Base-by-base conservation (phyloP, 1,284 basidiomycete genomes). In the Tilletia horrida region DNA sequence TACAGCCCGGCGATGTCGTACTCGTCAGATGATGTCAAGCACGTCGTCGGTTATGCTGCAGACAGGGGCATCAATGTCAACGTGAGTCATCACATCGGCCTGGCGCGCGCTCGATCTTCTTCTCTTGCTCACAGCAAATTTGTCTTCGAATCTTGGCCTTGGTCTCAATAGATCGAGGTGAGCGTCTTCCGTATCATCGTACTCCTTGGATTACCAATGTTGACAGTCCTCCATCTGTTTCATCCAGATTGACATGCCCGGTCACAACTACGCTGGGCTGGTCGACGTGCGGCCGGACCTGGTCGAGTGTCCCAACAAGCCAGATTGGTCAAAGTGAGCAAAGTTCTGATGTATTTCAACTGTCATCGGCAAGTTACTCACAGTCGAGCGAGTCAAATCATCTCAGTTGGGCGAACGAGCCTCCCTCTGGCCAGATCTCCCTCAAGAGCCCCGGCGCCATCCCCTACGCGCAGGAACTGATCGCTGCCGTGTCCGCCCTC, bases 391-490 rank as follows among this genome's bases (percentile, higher is more conserved):
- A n/a, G n/a, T n/a, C n/a, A n/a, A n/a, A 40, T 11, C 35, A 6
- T 40, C 35, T 40, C 35, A 52, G 44, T 42, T 73, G 63, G 59
- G 69, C 71, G 9, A 67, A 67, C 16, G 88, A 92, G 78, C 91
- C 91, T 2, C 91, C 92, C 1, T 86, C 91, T 0, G 91, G 91
- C 44, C 91, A 92, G 82, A 85, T 93, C 23, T 88, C 89, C 50
- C 84, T 92, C 71, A 87, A 89, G 2, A 85, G 86, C 2, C 73
- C 82, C 59, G 27, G 43, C 14, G 47, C 43, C 6, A 57, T 67
- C 2, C 50, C 63, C 1, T 71, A 76, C 16, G 75, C 78, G 21
- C 69, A 78, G 29, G 76, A 74, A 59, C 73, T 62, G 65, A 69
- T 76, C 27, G 25, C 44, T 13, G 68, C 70, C 31, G 43, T 62